Evolutionary conservation across 129 eudicot species (phyloP).

Genomic region (Logfia minima): DNA sequence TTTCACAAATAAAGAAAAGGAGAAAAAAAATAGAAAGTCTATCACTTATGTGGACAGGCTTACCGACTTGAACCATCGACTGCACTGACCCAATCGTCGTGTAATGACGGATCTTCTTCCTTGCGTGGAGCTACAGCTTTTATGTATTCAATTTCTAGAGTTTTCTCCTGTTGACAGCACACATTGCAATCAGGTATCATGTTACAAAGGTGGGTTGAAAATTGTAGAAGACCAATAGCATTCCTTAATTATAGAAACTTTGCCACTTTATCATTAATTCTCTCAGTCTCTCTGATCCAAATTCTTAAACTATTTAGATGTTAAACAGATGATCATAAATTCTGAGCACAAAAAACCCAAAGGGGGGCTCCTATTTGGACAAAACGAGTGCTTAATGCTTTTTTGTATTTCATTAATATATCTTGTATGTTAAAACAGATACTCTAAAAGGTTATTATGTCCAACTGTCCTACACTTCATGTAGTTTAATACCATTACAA

Average conservation of each 20-base stretch:
- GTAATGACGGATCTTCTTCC: constrained; percentile 82
- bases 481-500: neutral
- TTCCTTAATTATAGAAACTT: neutral
- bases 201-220: neutral
- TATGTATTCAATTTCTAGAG: constrained; percentile 81
- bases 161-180: constrained; percentile 61
- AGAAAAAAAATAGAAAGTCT: neutral
- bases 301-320: neutral
- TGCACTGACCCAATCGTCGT: constrained; percentile 98
- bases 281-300: neutral
- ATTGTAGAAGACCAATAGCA: neutral
- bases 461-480: neutral
- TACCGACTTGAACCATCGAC: constrained; percentile 87
- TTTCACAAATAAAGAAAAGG: neutral
- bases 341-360: neutral
- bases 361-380: neutral
- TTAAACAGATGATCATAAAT: neutral
- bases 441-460: neutral
- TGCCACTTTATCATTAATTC: neutral
- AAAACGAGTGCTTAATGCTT: neutral
- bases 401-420: neutral
- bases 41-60: constrained; percentile 20
- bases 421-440: neutral
- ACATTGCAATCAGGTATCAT: constrained; percentile 12
- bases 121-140: constrained; percentile 85